phyloP scores from a whole-genome alignment of 495 filamentous ascomycete species.

The Bacidia rubella region DNA sequence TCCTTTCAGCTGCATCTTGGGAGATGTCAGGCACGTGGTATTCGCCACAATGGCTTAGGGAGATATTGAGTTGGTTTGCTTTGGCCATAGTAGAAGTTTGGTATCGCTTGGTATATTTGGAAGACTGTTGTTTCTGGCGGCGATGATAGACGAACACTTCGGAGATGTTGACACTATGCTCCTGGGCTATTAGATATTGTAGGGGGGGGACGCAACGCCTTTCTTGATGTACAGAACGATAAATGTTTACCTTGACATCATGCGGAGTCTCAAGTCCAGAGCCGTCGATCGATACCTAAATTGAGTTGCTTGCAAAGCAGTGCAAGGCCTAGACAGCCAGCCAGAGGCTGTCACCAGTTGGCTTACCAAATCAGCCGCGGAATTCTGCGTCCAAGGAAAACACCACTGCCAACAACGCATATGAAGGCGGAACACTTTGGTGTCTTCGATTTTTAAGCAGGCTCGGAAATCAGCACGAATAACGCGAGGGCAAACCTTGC shows the following conservation, averaged over 20 bases:
- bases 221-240: neutral
- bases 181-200: no score
- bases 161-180: no score
- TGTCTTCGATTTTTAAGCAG: neutral
- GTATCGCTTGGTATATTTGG: neutral
- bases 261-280: neutral
- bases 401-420: neutral
- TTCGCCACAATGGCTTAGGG: constrained; percentile 28
- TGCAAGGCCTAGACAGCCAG: neutral
- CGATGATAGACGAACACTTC: no score
- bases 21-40: constrained; percentile 37
- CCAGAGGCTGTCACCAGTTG: neutral
- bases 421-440: neutral
- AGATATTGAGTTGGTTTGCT: constrained; percentile 6
- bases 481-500: neutral
- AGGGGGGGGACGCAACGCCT: neutral
- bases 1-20: constrained; percentile 43
- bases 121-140: neutral
- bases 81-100: neutral
- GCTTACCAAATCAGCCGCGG: neutral
- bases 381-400: neutral
- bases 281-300: neutral
- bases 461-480: neutral
- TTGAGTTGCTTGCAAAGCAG: neutral
- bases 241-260: neutral